phyloP scores from a whole-genome alignment of 306 rosid species.

The Cucumis melo region DNA sequence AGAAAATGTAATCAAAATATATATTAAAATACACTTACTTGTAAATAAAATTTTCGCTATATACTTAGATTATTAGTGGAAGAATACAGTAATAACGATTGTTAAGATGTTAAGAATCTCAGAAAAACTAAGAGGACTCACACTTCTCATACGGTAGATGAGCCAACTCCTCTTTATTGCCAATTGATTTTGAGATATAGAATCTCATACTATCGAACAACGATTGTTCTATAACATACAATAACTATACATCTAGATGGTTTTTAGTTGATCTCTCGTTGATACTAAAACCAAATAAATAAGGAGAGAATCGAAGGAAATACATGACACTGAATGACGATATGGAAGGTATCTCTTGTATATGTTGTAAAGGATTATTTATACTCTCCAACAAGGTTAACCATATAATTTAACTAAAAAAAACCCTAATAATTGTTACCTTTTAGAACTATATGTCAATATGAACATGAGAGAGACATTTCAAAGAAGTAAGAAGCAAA shows the following conservation, averaged over 20 bases:
- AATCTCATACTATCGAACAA: too few species aligned
- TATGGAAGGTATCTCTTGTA: not conserved
- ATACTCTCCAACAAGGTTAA: not conserved
- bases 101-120: too few species aligned
- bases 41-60: not conserved
- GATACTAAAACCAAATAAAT: not conserved
- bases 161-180: too few species aligned
- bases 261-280: too few species aligned
- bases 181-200: too few species aligned
- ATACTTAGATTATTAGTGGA: too few species aligned
- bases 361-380: not conserved
- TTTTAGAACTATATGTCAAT: not conserved
- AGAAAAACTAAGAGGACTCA: too few species aligned
- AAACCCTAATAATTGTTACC: not conserved
- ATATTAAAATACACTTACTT: not conserved
- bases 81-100: too few species aligned
- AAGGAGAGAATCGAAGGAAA: not conserved
- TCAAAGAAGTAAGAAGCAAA: not conserved
- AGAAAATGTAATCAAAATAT: not conserved
- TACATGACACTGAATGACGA: not conserved
- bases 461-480: not conserved
- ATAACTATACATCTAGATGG: not conserved
- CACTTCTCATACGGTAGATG: too few species aligned
- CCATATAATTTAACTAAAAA: not conserved
- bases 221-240: not conserved